These are phyloP conservation scores for Hemisphaericaspora nanyangensis DNA, from an alignment of 805 yeast species.

Conservation along the genomic window DNA sequence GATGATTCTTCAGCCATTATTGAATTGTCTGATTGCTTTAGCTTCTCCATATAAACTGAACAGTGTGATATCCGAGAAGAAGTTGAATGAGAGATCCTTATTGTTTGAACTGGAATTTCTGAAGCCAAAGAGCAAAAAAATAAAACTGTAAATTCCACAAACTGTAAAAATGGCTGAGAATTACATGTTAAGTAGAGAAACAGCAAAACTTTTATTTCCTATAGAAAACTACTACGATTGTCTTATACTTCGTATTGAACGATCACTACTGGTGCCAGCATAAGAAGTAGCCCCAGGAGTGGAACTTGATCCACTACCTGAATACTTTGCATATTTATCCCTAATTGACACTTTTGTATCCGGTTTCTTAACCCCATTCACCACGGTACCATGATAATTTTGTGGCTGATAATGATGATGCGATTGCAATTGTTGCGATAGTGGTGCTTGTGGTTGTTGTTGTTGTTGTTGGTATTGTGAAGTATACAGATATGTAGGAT, in stretches of 20 bases:
- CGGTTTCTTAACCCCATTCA: not conserved
- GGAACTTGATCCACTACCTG: not conserved
- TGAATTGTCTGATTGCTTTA: too few relatives aligned
- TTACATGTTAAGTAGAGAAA: too few relatives aligned
- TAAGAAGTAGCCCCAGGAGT: not conserved
- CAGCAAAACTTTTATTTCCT: not conserved
- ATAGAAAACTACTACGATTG: slow-evolving; percentile 3
- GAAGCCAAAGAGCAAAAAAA: too few relatives aligned
- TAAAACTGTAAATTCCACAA: too few relatives aligned
- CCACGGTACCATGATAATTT: not conserved
- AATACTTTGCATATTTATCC: slow-evolving; percentile 22
- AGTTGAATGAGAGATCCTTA: too few relatives aligned
- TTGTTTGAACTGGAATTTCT: too few relatives aligned
- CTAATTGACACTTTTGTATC: slow-evolving; percentile 7
- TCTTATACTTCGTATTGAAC: slow-evolving; percentile 8
- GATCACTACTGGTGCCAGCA: slow-evolving; percentile 3
- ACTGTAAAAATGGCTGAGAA: too few relatives aligned
- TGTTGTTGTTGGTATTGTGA: not conserved
- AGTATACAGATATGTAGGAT: slow-evolving; percentile 5
- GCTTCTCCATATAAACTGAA: too few relatives aligned
- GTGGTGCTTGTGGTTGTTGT: slow-evolving; percentile 6
- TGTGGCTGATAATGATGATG: slow-evolving; percentile 32
- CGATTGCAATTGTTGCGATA: slow-evolving; percentile 15
- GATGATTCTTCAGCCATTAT: slow-evolving; percentile 13
- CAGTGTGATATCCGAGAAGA: too few relatives aligned